Percentiles rank a stretch among this genome's conserved stretches.
Evolutionary conservation across 2,329 filamentous ascomycete species (phyloP).

Genomic region (Pseudogymnoascus sp.): DNA sequence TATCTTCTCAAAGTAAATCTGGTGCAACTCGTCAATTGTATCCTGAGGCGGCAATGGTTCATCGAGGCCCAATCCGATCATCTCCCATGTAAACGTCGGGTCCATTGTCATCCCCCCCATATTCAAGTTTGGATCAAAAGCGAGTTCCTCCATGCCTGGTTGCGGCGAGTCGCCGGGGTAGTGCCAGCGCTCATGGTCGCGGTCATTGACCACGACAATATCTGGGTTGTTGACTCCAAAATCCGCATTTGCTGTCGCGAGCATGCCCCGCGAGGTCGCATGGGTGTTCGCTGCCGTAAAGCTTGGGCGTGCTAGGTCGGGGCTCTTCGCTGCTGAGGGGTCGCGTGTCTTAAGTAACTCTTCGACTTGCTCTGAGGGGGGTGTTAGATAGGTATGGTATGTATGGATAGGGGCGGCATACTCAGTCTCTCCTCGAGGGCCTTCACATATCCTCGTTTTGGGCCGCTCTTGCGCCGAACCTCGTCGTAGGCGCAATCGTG

Average conservation of each 20-base stretch:
- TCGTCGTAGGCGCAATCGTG: constrained; percentile 64
- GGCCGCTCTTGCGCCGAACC: constrained; percentile 62
- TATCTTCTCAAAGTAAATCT: constrained; percentile 74
- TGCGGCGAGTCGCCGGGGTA: constrained; percentile 47
- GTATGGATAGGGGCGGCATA: constrained; percentile 39
- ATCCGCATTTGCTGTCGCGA: constrained; percentile 21
- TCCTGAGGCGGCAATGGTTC: constrained; percentile 61
- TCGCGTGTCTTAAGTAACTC: constrained; percentile 79
- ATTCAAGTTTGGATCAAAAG: constrained; percentile 42
- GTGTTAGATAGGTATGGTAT: constrained; percentile 11
- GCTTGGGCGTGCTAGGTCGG: constrained; percentile 18
- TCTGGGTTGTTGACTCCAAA: constrained; percentile 40
- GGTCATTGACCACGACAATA: constrained; percentile 40
- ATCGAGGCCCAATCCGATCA: constrained; percentile 62
- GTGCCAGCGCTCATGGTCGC: constrained; percentile 48
- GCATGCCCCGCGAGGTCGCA: constrained; percentile 1
- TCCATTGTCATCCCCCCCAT: constrained; percentile 42
- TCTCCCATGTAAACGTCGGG: constrained; percentile 70
- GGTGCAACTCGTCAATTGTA: constrained; percentile 73
- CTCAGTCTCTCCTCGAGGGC: constrained; percentile 77
- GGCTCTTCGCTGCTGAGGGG: constrained; percentile 24
- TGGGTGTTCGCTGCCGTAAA: constrained; percentile 15
- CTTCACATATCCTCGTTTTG: constrained; percentile 66
- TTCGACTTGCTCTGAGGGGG: constrained; percentile 73
- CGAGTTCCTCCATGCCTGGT: constrained; percentile 48